phyloP scores from a whole-genome alignment of 768 basidiomycete species.

The Phaeotremella fagi region DNA sequence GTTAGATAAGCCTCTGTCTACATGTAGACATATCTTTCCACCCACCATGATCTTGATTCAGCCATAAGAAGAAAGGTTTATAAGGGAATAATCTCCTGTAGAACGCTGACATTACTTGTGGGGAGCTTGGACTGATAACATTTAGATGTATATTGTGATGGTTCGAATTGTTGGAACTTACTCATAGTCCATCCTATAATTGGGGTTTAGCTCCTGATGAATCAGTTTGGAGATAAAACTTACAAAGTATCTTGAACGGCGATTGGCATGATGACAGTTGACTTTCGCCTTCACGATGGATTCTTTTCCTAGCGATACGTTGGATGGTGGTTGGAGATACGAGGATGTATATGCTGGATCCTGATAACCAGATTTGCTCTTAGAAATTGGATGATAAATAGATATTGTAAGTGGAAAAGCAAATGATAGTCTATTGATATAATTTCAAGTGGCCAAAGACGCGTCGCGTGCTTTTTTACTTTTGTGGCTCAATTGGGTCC shows the following conservation, averaged over 20 bases:
- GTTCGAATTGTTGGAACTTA: neutral
- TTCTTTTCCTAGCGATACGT: too few species aligned
- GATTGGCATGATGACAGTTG: conserved; percentile 11
- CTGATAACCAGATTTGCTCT: too few species aligned
- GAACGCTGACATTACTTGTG: conserved; percentile 69
- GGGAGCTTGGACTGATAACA: conserved; percentile 49
- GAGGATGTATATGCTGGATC: too few species aligned
- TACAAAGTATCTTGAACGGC: conserved; percentile 18
- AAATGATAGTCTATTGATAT: too few species aligned
- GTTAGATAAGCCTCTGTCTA: neutral
- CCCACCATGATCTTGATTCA: conserved; percentile 78
- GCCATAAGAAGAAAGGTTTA: conserved; percentile 87
- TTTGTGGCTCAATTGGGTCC: too few species aligned
- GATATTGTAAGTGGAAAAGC: too few species aligned
- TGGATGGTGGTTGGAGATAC: too few species aligned
- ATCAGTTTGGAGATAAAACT: neutral
- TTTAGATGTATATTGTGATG: neutral
- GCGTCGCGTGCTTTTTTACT: too few species aligned
- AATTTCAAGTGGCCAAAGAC: too few species aligned
- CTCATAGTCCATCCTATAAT: conserved; percentile 27
- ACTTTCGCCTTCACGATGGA: too few species aligned
- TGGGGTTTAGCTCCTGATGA: conserved; percentile 1
- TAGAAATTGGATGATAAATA: too few species aligned
- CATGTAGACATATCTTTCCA: neutral
- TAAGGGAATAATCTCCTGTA: conserved; percentile 91